A percentile compares a stretch with the other conserved stretches of the same genome.
Evolutionary conservation across 768 basidiomycete species (phyloP).

Genomic region (Boletus rubropictus): DNA sequence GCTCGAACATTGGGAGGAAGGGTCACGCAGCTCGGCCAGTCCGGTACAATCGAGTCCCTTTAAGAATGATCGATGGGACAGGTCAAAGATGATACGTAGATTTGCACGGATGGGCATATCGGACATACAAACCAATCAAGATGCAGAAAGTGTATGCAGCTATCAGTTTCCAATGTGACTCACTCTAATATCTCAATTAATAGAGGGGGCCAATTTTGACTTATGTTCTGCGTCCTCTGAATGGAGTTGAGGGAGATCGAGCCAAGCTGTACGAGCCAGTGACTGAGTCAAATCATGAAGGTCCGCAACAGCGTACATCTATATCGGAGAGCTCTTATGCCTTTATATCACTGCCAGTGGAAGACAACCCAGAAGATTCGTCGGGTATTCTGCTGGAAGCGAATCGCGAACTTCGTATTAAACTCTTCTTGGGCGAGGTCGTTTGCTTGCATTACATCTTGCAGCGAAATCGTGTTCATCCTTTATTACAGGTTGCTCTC

Average conservation of each 20-base stretch:
- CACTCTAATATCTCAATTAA: background rate
- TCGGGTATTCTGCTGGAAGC: conserved; percentile 57
- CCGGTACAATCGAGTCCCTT: conserved; percentile 40
- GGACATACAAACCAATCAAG: conserved; percentile 7
- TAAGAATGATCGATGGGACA: conserved; percentile 58
- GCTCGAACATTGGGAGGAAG: conserved; percentile 57
- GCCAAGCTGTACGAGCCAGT: conserved; percentile 30
- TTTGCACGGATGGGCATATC: conserved; percentile 59
- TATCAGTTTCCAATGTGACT: background rate
- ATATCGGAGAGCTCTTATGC: conserved; percentile 2
- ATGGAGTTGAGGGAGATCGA: conserved; percentile 35
- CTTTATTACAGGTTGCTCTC: conserved; percentile 52
- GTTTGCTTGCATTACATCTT: conserved; percentile 6
- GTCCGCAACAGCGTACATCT: background rate
- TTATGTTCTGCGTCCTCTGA: conserved; percentile 39
- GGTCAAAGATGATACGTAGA: conserved; percentile 68
- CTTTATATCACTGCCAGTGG: background rate
- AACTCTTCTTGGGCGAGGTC: conserved; percentile 70
- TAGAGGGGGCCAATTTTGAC: conserved; percentile 38
- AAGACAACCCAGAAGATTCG: conserved; percentile 15
- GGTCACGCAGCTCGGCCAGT: conserved; percentile 38
- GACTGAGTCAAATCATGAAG: background rate
- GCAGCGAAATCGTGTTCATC: background rate
- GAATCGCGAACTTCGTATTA: conserved; percentile 60
- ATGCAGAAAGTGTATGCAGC: conserved; percentile 11